Base-by-base conservation (phyloP, 2,329 filamentous ascomycete species). In the Zalaria obscura region DNA sequence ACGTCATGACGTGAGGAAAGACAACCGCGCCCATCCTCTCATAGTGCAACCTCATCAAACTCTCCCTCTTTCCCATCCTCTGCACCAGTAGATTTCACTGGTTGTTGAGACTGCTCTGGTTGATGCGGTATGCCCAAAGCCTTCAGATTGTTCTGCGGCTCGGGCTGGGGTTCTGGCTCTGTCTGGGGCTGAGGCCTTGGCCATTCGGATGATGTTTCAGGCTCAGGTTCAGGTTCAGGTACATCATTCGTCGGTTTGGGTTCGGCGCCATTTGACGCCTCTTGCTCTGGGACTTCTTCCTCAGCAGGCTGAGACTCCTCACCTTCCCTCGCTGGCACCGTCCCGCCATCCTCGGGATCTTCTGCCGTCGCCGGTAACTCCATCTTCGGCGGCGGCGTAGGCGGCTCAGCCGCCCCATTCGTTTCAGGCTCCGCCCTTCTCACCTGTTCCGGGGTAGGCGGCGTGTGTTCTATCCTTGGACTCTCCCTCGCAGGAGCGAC, bases 401-500 rank as follows among this genome's bases (percentile, higher is more conserved):
- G 55, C 27, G 49, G 47, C 28, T 49, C 44, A 10, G 46, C 40
- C 1, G 42, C 40, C n/a, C 46, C 39, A 33, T 45, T 36, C 28
- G 35, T 31, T 29, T 41, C 42, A 4, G 41, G 35, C 28, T 45
- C 27, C 38, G 42, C 33, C 41, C 42, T 27, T 36, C 40, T 34
- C 42, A 53, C 37, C 34, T 56, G 53, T 44, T 70, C 67, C n/a
- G 68, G 67, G 3, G 67, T 70, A 0, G 67, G 68, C 37, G 68
- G 67, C 34, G 67, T 71, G 50, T 69, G 57, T 49, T 70, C 64
- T 36, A 68, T 70, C 31, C 64, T 55, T 25, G 67, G 67, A 45
- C 64, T 67, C 40, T 58, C 54, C 28, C 55, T 41, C 29, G 36
- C 59, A 45, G 44, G 50, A 41, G 50, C 54, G 44, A 43, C 38